Conservation (phyloP, 208 protist species). For the Borovskyia barvae region DNA sequence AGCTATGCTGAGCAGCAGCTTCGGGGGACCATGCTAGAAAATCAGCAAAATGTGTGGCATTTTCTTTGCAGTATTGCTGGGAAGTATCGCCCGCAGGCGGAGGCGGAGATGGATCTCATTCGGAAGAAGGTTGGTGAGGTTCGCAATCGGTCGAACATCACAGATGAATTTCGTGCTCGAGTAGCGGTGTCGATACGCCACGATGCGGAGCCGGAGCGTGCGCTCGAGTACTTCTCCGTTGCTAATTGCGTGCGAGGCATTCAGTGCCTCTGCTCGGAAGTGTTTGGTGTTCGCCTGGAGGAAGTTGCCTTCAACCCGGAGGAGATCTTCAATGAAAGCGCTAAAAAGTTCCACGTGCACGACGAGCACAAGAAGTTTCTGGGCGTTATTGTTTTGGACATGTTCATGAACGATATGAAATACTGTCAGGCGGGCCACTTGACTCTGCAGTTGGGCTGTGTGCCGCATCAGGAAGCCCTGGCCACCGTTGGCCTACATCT, state of each 20-base stretch:
- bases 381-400: constrained; percentile 90
- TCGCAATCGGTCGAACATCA: constrained; percentile 73
- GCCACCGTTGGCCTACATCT: constrained; percentile 70
- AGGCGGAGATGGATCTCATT: constrained; percentile 81
- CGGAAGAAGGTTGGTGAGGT: constrained; percentile 71
- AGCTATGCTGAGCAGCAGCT: constrained; percentile 91
- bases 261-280: constrained; percentile 85
- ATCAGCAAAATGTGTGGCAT: constrained; percentile 87
- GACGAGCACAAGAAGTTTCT: constrained; percentile 83
- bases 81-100: constrained; percentile 77
- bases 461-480: constrained; percentile 76
- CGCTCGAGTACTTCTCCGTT: constrained; percentile 86
- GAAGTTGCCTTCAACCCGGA: constrained; percentile 67
- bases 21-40: constrained; percentile 88
- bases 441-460: constrained; percentile 87
- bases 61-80: constrained; percentile 85
- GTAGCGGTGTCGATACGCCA: constrained; percentile 69
- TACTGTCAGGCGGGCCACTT: constrained; percentile 89
- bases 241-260: constrained; percentile 90
- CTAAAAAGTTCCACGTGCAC: constrained; percentile 88
- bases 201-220: constrained; percentile 66
- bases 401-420: constrained; percentile 88
- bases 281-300: constrained; percentile 88
- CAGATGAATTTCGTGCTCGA: constrained; percentile 76
- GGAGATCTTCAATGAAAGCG: constrained; percentile 78